Evolutionary conservation across 2,329 filamentous ascomycete species (phyloP), one percentile per base, ranked within the genome.

Genomic region (Thelonectria blattea): DNA sequence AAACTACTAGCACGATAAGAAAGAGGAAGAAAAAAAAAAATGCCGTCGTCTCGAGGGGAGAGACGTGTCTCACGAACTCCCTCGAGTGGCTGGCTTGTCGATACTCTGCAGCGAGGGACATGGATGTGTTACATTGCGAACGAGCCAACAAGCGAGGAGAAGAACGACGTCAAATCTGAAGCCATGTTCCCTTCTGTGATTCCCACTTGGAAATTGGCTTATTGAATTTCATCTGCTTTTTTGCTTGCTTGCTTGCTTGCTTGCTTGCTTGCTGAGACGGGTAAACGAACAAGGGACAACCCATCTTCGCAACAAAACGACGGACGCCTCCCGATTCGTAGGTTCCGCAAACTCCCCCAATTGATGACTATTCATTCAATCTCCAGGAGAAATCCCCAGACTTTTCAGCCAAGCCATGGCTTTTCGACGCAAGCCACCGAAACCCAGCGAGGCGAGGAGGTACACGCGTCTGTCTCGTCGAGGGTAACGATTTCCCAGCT

Each of bases 91-190:
- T 27, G 50, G 14, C 8, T 14, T 41, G 11, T 39, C 22, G 30
- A 47, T 47, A 47, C 20, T 34, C 17, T 34, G 32, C 12, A 34
- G 22, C 12, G 32, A 14, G 10, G 12, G 32, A 14, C 14, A 5
- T 2, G 11, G 6, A 15, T 37, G 34, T 37, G 15, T 63, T 68
- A 63, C 64, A 60, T 58, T 47, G 47, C 58, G 54, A 64, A 20
- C 48, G 30, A 43, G 51, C 22, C 22, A 24, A 24, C 46, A 58
- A 67, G 63, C 63, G 63, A 68, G 60, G 7, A 15, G 52, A 45
- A 51, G 52, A 34, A 3, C 32, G 4, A 34, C 6, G 22, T 24
- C 22, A 30, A 30, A 10, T 30, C 47, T 24, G 47, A 52, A 69
- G 49, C 49, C 51, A 46, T 54, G 27, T 10, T 37, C 39, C 18